phyloP scores from a whole-genome alignment of 306 rosid genomes.

The Rosa rugosa region DNA sequence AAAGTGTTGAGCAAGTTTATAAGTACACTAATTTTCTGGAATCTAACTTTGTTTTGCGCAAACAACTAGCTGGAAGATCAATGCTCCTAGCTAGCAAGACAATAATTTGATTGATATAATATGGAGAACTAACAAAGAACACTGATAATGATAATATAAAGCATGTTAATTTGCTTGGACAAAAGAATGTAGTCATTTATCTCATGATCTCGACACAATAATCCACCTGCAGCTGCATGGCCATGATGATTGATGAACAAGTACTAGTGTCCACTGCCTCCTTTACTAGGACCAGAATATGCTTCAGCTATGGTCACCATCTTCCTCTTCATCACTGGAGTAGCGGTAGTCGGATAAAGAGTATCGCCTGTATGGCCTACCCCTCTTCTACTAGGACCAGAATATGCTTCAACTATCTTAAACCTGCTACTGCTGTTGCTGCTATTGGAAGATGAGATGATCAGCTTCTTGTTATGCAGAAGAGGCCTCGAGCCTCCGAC shows the following conservation, averaged over 20 bases:
- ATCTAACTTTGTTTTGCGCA: background rate
- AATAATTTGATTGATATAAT: background rate
- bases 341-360: background rate
- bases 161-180: background rate
- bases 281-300: constrained; percentile 17
- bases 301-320: constrained; percentile 12
- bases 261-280: constrained; percentile 7
- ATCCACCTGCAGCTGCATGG: background rate
- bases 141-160: background rate
- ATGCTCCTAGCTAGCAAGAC: background rate
- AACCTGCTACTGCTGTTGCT: constrained; percentile 4
- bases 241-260: background rate
- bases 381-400: constrained; percentile 56
- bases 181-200: background rate
- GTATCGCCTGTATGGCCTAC: constrained; percentile 27
- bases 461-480: constrained; percentile 7
- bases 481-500: constrained; percentile 46
- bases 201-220: background rate
- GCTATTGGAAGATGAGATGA: background rate
- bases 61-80: background rate
- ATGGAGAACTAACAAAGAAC: background rate
- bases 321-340: constrained; percentile 17
- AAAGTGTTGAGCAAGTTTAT: background rate
- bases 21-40: background rate
- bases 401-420: constrained; percentile 44